Conservation (phyloP, 2,329 filamentous ascomycete genomes). For the Aphanoascus verrucosus region DNA sequence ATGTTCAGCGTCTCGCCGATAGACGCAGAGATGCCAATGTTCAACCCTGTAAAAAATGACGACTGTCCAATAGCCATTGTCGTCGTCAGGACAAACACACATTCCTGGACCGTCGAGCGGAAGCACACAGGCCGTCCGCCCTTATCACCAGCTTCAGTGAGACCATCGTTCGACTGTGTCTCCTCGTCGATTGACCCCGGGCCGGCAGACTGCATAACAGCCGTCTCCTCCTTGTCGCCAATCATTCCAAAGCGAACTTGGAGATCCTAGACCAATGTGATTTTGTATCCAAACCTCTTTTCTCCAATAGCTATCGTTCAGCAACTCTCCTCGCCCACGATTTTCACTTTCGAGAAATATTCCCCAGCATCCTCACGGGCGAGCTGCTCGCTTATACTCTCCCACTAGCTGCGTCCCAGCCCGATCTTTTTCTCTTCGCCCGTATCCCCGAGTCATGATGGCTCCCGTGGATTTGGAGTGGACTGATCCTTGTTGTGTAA, state of each 20-base stretch:
- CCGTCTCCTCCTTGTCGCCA: background rate
- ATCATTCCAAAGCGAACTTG: background rate
- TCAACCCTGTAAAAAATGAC: conserved; percentile 35
- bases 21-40: conserved; percentile 5
- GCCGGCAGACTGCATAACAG: background rate
- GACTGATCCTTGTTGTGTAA: background rate
- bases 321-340: background rate
- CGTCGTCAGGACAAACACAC: conserved; percentile 54
- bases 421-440: background rate
- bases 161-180: background rate
- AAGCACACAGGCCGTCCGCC: conserved; percentile 39
- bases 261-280: background rate
- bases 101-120: conserved; percentile 51
- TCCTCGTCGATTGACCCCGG: background rate
- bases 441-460: background rate
- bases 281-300: background rate
- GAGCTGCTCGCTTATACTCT: background rate
- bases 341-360: background rate
- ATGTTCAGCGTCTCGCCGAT: conserved; percentile 6
- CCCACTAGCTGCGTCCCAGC: background rate
- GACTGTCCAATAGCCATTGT: conserved; percentile 57
- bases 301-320: background rate
- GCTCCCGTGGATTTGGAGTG: background rate
- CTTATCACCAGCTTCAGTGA: background rate
- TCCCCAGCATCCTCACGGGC: background rate